Percentiles rank a stretch among this genome's conserved stretches.
These are phyloP conservation scores for Citrus unshiu DNA, from an alignment of 345 rosid species.

Conservation along the genomic window DNA sequence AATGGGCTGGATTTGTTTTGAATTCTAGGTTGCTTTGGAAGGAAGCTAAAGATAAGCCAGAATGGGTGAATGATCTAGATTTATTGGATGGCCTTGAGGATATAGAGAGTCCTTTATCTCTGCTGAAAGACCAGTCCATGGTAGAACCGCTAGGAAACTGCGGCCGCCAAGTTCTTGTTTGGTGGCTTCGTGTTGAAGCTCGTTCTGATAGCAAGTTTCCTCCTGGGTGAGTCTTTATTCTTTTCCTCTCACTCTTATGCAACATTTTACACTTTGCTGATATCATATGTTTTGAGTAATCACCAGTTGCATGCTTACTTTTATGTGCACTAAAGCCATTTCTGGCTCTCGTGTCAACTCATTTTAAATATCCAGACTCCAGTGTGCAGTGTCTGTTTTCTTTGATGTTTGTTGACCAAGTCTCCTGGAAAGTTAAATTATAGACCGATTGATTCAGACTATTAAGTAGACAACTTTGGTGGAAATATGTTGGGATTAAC, in stretches of 20 bases:
- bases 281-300: background rate
- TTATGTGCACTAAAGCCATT: background rate
- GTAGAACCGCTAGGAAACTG: conserved; percentile 97
- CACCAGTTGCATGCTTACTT: background rate
- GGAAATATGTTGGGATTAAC: background rate
- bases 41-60: conserved; percentile 59
- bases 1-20: conserved; percentile 97
- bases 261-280: background rate
- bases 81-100: conserved; percentile 34
- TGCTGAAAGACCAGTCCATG: conserved; percentile 62
- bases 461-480: background rate
- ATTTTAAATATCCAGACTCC: background rate
- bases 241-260: background rate
- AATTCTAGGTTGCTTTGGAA: conserved; percentile 90
- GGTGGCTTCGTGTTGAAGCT: conserved; percentile 99
- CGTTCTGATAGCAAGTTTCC: conserved; percentile 99
- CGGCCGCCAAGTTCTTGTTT: conserved; percentile 79
- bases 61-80: conserved; percentile 79
- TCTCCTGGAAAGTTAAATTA: conserved; percentile 7
- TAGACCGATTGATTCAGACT: background rate
- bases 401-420: background rate
- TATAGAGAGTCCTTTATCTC: conserved; percentile 70
- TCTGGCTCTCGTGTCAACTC: background rate
- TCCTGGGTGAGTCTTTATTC: conserved; percentile 59
- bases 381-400: background rate